phyloP scores from a whole-genome alignment of 345 rosid species.

The Salix brachista region DNA sequence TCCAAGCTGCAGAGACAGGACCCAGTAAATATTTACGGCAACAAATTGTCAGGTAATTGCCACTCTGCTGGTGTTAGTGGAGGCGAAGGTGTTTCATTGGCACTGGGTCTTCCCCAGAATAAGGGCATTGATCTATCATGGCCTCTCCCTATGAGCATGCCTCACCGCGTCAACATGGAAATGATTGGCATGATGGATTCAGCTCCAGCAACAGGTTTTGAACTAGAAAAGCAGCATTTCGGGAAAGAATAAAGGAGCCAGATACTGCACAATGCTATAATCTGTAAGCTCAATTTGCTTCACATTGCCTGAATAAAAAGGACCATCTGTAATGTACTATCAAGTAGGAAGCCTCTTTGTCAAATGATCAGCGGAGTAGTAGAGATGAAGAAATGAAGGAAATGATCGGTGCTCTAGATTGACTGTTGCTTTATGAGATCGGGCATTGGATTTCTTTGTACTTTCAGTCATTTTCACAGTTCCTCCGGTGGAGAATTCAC shows the following conservation, averaged over 20 bases:
- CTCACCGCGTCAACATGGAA: slow-evolving; percentile 6
- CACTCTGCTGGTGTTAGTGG: slow-evolving; percentile 1
- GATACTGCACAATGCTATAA: too few species aligned
- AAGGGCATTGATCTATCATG: slow-evolving; percentile 11
- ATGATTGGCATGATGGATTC: slow-evolving; percentile 7
- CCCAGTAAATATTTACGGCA: background rate
- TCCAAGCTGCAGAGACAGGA: slow-evolving; percentile 4
- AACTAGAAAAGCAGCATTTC: slow-evolving; percentile 3
- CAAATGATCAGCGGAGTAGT: background rate
- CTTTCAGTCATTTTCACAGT: background rate
- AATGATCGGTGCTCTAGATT: background rate
- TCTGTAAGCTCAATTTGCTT: background rate
- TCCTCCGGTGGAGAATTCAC: background rate
- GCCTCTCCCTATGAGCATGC: slow-evolving; percentile 4
- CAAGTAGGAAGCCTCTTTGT: background rate
- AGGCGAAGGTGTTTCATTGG: slow-evolving; percentile 15
- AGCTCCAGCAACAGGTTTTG: background rate
- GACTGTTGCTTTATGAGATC: background rate
- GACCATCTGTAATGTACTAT: background rate
- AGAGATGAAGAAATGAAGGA: background rate
- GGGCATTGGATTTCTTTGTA: background rate
- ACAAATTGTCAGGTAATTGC: background rate
- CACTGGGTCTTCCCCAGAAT: slow-evolving; percentile 25
- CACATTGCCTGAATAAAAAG: background rate
- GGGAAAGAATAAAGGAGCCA: background rate